Evolutionary conservation across 2,329 filamentous ascomycete genomes (phyloP), one percentile per base, ranked within the genome.

Genomic region (Penicillium occitanis): DNA sequence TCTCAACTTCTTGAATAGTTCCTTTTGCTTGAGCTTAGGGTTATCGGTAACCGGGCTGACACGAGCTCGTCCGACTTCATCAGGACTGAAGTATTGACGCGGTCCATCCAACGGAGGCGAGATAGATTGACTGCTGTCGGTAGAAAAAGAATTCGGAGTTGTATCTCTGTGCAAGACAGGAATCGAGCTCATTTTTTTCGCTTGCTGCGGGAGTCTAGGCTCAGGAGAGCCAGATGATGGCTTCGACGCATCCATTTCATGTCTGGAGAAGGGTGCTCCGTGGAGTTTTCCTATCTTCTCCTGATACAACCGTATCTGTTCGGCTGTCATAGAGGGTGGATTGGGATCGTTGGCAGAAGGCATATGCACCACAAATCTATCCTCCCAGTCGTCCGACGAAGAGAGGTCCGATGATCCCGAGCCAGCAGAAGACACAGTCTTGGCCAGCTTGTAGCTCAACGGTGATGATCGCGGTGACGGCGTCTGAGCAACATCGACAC

Each of bases 321-420:
- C 72, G 1, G 72, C 70, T 3, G 75, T 79, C 76, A 81, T 77
- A 1, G 71, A 74, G 4, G 77, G 75, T 3, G 79, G 78, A 51
- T 78, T 79, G 0, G 79, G 78, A 1, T 81, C 78, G 44, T 74
- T 78, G 2, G 79, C 78, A 22, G 77, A 77, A 5, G 78, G 79
- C 78, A 80, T 81, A 59, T 81, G 73, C 40, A 81, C 77, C 53
- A 80, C 78, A 67, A 80, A 81, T 70, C 72, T 73, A 66, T 81
- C 79, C 61, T 78, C 76, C 74, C 77, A 75, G 44, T 77, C 75
- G 14, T 73, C 75, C 28, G 73, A 69, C 0, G 57, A 61, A 33
- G 74, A 76, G 33, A 71, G 72, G 22, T 74, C 70, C 25, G 73
- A 55, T 60, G 61, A 72, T 1, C 71, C 72, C 5, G 74, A 75